phyloP scores from a whole-genome alignment of 257 asterid species.

The Plantago major region DNA sequence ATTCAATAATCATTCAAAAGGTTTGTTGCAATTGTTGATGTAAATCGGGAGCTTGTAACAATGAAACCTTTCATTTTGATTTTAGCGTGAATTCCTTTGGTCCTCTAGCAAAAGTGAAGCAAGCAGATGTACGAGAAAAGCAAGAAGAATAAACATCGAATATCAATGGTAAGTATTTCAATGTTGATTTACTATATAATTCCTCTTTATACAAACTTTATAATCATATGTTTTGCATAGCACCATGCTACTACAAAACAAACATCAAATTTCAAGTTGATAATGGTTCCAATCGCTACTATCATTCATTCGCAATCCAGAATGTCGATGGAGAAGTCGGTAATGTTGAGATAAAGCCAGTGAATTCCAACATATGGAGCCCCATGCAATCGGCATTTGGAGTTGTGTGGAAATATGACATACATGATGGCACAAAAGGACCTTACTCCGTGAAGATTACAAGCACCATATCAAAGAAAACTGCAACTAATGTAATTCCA shows the following conservation, averaged over 20 bases:
- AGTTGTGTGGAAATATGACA: conserved; percentile 21
- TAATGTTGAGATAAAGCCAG: conserved; percentile 17
- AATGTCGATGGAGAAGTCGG: conserved; percentile 39
- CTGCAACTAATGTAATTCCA: conserved; percentile 29
- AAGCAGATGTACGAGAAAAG: background rate
- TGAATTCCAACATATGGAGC: conserved; percentile 19
- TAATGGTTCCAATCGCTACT: conserved; percentile 21
- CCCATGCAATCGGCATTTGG: conserved; percentile 36
- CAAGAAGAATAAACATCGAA: conserved; percentile 19
- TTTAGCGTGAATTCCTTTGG: conserved; percentile 25
- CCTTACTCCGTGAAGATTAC: conserved; percentile 38
- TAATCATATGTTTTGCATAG: conserved; percentile 24
- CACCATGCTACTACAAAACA: conserved; percentile 21
- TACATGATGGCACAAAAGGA: conserved; percentile 9
- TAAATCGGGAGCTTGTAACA: conserved; percentile 26
- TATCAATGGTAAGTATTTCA: conserved; percentile 14
- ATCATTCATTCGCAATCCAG: conserved; percentile 31
- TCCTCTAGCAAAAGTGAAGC: conserved; percentile 20
- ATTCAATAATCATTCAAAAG: too few species aligned
- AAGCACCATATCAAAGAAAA: conserved; percentile 13
- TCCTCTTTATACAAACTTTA: too few species aligned
- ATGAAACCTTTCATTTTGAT: conserved; percentile 24
- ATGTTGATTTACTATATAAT: background rate
- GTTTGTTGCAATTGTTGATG: too few species aligned
- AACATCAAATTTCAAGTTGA: conserved; percentile 25